phyloP scores from a whole-genome alignment of 2,329 filamentous ascomycete species.

The Colletotrichum ledebouriae region DNA sequence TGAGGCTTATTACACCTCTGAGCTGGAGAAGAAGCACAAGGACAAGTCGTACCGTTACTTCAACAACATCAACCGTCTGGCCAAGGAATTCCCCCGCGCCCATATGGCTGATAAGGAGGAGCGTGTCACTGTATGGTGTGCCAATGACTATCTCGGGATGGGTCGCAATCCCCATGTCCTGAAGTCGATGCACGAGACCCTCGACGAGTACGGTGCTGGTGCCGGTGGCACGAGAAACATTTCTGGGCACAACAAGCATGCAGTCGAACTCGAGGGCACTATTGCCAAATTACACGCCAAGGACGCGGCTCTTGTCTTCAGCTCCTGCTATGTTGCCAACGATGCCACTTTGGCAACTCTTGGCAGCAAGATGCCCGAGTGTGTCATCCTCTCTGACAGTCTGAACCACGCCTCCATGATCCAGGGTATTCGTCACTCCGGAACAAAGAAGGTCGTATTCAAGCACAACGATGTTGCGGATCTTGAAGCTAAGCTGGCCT shows the following conservation, averaged over 20 bases:
- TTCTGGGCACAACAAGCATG: conserved; percentile 96
- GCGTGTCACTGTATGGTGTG: conserved; percentile 97
- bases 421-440: conserved; percentile 97
- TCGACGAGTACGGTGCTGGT: conserved; percentile 94
- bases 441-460: conserved; percentile 97
- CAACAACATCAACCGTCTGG: conserved; percentile 99
- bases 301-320: conserved; percentile 93
- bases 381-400: conserved; percentile 97
- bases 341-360: conserved; percentile 96
- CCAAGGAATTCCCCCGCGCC: conserved; percentile 94
- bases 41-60: conserved; percentile 99
- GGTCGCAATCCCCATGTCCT: conserved; percentile 90
- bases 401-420: conserved; percentile 99
- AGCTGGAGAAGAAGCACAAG: conserved; percentile 98
- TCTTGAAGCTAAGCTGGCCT: conserved; percentile 90
- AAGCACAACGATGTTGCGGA: conserved; percentile 98
- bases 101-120: conserved; percentile 89
- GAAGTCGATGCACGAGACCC: conserved; percentile 91
- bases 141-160: conserved; percentile 99
- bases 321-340: conserved; percentile 98
- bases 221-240: conserved; percentile 98
- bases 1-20: conserved; percentile 85
- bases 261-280: conserved; percentile 84
- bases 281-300: conserved; percentile 92
- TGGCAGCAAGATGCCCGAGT: conserved; percentile 96